Base-by-base conservation (phyloP, 441 rosid genomes). In the Arabidopsis hybrid region DNA sequence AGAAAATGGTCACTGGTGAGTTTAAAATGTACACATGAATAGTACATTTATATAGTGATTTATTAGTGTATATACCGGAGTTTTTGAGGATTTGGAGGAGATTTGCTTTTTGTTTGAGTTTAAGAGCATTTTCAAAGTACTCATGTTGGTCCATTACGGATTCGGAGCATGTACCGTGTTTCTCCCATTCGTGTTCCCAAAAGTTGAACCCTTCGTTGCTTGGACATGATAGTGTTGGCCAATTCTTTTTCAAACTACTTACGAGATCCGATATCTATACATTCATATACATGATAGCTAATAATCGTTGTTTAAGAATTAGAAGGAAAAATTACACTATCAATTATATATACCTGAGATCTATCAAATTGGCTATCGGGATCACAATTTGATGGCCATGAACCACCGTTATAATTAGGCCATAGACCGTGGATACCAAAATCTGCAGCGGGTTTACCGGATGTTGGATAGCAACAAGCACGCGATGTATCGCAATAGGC, bases 121-220 rank as follows among this genome's bases (percentile, higher is more conserved):
- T 80, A 47, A 91, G 86, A 52, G 85, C 82, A 5, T 86, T 83
- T 63, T 84, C 84, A 1, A 93, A 93, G 77, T 93, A 93, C 1
- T 76, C 91, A 17, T 65, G 94, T 67, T 91, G 93, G 78, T 84
- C 89, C 12, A 93, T 84, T 14, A 72, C 87, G 0, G 97, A 91
- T 73, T 88, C 86, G 0, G 98, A 69, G 76, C 97, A 93, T 1
- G 97, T 91, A 4, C 97, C 97, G 2, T 93, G 97, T 72, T 91
- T 93, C 2, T 14, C 73, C 98, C 97, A 93, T 65, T 91, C 97
- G 39, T 93, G 97, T n/a, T 85, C 52, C 98, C 98, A 93, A 68
- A 93, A 93, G 62, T 67, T 73, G 17, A 34, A 46, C 7, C 96
- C 96, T 32, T 86, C 86, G 60, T 78, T 80, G 79, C 88, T 91